Percentiles rank a stretch among this genome's conserved stretches.
These are phyloP conservation scores for Botrytis porri DNA, from an alignment of 2,329 filamentous ascomycete species.

Conservation along the genomic window DNA sequence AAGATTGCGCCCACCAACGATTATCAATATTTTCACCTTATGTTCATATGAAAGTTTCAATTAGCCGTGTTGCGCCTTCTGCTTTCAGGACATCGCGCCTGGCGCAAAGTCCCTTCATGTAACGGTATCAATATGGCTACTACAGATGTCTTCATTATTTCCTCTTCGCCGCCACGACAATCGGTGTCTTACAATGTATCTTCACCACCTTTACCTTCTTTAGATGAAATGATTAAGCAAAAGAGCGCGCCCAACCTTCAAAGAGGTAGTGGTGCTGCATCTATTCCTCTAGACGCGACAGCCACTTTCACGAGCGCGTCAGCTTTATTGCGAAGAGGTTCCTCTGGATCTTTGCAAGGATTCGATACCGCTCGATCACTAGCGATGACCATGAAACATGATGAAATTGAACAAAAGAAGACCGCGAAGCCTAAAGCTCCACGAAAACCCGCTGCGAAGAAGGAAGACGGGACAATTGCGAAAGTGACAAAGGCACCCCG, in stretches of 20 bases:
- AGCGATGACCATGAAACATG: neutral
- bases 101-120: conserved; percentile 27
- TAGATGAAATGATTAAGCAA: conserved; percentile 46
- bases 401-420: conserved; percentile 33
- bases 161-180: conserved; percentile 28
- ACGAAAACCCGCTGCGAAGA: conserved; percentile 19
- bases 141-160: conserved; percentile 36
- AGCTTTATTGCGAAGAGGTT: conserved; percentile 27
- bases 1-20: neutral
- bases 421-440: conserved; percentile 30
- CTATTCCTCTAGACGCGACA: conserved; percentile 41
- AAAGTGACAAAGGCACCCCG: conserved; percentile 32
- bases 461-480: conserved; percentile 14
- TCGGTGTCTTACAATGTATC: conserved; percentile 30
- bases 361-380: conserved; percentile 18
- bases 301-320: conserved; percentile 46
- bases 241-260: conserved; percentile 39
- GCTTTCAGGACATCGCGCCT: conserved; percentile 25
- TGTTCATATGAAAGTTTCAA: conserved; percentile 21
- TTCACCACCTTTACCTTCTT: conserved; percentile 45
- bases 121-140: conserved; percentile 40
- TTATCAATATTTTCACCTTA: neutral
- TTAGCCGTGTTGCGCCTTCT: conserved; percentile 31
- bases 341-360: conserved; percentile 11
- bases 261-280: conserved; percentile 41